A percentile compares a stretch with the other conserved stretches of the same genome.
phyloP scores from a whole-genome alignment of 192 early-diverging fungal species.

The Jimgerdemannia lactiflua region DNA sequence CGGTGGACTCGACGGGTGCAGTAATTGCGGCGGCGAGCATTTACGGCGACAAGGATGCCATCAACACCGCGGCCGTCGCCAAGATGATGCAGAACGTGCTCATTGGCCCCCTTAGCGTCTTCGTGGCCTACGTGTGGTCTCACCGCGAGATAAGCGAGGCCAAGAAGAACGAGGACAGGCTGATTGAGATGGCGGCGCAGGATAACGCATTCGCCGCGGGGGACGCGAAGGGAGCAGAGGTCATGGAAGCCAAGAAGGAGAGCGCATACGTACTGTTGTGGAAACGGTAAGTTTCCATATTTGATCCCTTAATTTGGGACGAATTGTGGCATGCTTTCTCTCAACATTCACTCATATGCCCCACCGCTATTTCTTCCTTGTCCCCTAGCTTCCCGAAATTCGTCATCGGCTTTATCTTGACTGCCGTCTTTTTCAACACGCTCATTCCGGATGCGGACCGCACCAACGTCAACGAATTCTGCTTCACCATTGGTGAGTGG shows the following conservation, averaged over 20 bases:
- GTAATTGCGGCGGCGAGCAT: conserved; percentile 52
- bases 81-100: conserved; percentile 55
- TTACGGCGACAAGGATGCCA: conserved; percentile 38
- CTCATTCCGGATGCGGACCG: conserved; percentile 30
- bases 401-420: conserved; percentile 45
- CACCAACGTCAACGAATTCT: conserved; percentile 35
- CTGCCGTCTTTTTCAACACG: conserved; percentile 48
- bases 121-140: conserved; percentile 45
- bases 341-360: background rate
- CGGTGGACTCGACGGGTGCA: conserved; percentile 52
- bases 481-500: conserved; percentile 51
- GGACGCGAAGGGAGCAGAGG: background rate
- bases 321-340: no score
- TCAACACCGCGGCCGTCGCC: conserved; percentile 48
- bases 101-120: conserved; percentile 49
- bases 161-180: conserved; percentile 9
- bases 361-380: conserved; percentile 12
- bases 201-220: conserved; percentile 1
- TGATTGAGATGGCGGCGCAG: conserved; percentile 1
- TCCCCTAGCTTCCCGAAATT: conserved; percentile 53
- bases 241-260: background rate
- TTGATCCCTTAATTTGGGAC: background rate
- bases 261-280: background rate
- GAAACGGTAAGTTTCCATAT: background rate
- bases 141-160: conserved; percentile 28